phyloP scores from a whole-genome alignment of 306 rosid species.

The Myrica gale region DNA sequence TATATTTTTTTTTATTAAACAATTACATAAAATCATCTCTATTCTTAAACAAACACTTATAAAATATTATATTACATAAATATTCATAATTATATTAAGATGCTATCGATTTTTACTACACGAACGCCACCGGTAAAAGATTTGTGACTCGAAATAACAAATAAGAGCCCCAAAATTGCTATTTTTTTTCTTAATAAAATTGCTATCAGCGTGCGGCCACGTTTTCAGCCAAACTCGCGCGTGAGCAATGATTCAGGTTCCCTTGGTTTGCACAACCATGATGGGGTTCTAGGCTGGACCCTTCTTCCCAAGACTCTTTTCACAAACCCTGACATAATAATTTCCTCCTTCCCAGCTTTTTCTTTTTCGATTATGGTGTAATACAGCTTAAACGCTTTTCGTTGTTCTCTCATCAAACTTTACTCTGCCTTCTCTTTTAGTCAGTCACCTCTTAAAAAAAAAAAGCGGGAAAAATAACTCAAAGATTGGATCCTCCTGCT shows the following conservation, averaged over 20 bases:
- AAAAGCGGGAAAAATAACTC: too few species aligned
- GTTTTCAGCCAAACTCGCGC: slow-evolving; percentile 51
- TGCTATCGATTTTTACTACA: too few species aligned
- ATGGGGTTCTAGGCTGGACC: neutral
- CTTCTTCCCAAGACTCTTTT: neutral
- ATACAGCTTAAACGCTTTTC: neutral
- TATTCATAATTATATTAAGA: too few species aligned
- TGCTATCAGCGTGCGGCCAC: slow-evolving; percentile 55
- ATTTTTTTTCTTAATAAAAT: too few species aligned
- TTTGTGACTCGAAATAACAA: slow-evolving; percentile 27
- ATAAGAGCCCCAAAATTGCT: slow-evolving; percentile 30
- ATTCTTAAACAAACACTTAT: too few species aligned
- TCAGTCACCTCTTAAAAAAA: too few species aligned
- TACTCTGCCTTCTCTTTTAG: neutral
- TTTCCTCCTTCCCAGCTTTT: neutral
- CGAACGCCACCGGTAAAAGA: too few species aligned
- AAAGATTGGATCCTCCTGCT: too few species aligned
- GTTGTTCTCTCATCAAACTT: neutral
- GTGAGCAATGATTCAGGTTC: slow-evolving; percentile 67
- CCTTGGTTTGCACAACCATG: slow-evolving; percentile 49
- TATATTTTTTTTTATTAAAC: too few species aligned
- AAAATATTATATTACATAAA: too few species aligned
- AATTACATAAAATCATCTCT: too few species aligned
- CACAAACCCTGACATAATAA: neutral
- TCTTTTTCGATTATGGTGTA: neutral